Evolutionary conservation across 805 yeast species (phyloP), one percentile per base, ranked within the genome.

Genomic region (Wickerhamiella domercqiae): DNA sequence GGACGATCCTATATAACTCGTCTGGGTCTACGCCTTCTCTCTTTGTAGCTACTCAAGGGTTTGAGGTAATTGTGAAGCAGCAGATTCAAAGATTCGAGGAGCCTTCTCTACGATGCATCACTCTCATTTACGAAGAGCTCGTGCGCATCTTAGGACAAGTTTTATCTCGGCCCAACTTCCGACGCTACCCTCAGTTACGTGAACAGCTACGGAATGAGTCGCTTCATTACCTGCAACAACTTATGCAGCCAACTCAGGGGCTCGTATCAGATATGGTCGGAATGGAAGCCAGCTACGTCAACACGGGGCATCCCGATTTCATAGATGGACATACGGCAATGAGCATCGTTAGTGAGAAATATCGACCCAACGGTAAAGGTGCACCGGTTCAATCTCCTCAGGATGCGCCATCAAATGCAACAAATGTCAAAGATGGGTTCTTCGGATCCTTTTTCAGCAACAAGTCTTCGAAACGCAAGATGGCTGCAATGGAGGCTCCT

Each of bases 221-320:
- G 49, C 73, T 86, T 43, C 79, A 74, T 48, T 86, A 72, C 50
- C 66, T 90, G 51, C 75, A 93, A 55, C 78, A 71, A 40, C 76
- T 81, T 25, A 69, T 82, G 47, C 56, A 73, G 16, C 97, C 98
- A 43, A 83, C 98, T 17, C 83, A 78, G 55, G 69, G 70, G 38
- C 81, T 90, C 52, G 94, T 86, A 29, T 59, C 66, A 24, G 96
- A 90, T 57, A 68, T 90, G 41, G 83, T 90, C 48, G 64, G 60
- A 41, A 66, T 94, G 42, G 98, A 90, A 61, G 87, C 86, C 53
- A 78, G 94, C 3, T 90, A 90, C 59, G 84, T 90, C 49, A 90
- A 90, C 61, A 90, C 98, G 3, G 97, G 94, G 2, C 98, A 90
- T 55, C 96, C 97, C 3, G 97, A 90, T 57, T 72, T 90, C 53